Base-by-base conservation (phyloP, 2,329 filamentous ascomycete genomes). In the Aspergillus carbonarius region DNA sequence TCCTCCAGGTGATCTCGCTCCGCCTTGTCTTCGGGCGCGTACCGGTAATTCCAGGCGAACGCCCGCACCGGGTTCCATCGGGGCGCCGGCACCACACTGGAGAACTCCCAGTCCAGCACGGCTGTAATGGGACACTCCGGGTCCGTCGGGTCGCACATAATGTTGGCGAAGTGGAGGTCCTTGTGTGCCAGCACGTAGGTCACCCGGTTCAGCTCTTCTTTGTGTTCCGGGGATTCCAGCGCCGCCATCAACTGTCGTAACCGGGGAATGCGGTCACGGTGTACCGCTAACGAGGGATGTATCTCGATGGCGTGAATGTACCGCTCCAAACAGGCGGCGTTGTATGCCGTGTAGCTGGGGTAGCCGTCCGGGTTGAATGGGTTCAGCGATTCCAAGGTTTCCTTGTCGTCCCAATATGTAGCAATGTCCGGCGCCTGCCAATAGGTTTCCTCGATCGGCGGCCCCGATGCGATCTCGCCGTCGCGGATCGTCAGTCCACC, bases 31-130 rank as follows among this genome's bases (percentile, higher is more conserved):
- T 65, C 67, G 10, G 60, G 61, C 27, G 37, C 55, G n/a, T 37
- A 52, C 58, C 53, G 60, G 20, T 60, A 66, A 44, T 72, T 75
- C 72, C 72, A 76, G 2, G 75, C 62, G 48, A 78, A 77, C 7
- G 71, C 69, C n/a, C 64, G 59, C 4, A 62, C 62, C 1, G 76
- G 74, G 51, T 75, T 72, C 74, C 75, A 79, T 13, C 67, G 63
- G 25, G 64, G 62, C 5, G 66, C 64, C 1, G 76, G 74, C 13
- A 78, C 71, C 1, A 77, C 65, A 15, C 67, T 66, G 1, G 71
- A 64, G 42, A 78, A 78, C 58, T 77, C 76, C 74, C 73, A 78
- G 66, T 74, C 72, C 10, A 74, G 59, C 12, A 78, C 64, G 1
- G 60, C 68, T 0, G 74, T 77, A 44, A 78, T 70, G 6, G 54